These are phyloP conservation scores for Tulasnella sp. DNA, from an alignment of 768 basidiomycete genomes.

Conservation along the genomic window DNA sequence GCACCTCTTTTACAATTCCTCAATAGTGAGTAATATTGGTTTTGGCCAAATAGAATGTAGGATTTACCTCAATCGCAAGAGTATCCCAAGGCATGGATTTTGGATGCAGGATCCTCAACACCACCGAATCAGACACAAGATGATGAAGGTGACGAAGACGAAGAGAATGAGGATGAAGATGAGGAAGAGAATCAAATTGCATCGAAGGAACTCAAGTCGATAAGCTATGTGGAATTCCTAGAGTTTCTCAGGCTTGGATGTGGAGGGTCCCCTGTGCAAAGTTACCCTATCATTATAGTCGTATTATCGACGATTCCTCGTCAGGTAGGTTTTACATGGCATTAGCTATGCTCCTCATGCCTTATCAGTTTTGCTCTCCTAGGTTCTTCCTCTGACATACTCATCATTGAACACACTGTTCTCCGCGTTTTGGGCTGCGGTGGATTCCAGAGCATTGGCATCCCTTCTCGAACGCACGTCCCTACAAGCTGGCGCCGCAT, in stretches of 20 bases:
- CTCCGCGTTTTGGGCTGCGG: constrained; percentile 68
- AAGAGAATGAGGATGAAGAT: constrained; percentile 26
- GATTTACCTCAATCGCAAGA: constrained; percentile 29
- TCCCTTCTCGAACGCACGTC: constrained; percentile 36
- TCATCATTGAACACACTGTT: constrained; percentile 42
- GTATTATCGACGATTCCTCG: constrained; percentile 70
- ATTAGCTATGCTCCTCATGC: background rate
- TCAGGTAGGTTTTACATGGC: constrained; percentile 30
- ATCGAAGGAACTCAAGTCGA: constrained; percentile 26
- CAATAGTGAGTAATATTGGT: constrained; percentile 38
- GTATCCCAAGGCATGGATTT: constrained; percentile 53
- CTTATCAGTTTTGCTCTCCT: constrained; percentile 22
- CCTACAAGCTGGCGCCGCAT: constrained; percentile 41
- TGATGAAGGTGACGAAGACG: background rate
- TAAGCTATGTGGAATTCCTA: constrained; percentile 64
- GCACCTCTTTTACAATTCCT: constrained; percentile 58
- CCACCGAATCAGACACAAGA: background rate
- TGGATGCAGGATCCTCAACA: constrained; percentile 3
- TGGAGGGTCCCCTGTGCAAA: constrained; percentile 59
- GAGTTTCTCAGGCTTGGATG: constrained; percentile 69
- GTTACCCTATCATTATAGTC: constrained; percentile 72
- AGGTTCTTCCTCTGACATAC: constrained; percentile 24
- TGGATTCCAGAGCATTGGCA: constrained; percentile 52
- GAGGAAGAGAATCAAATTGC: constrained; percentile 27
- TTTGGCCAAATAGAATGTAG: background rate